These are phyloP conservation scores for Blastocystis sp. DNA, from an alignment of 352 stramenopile genomes.

Conservation along the genomic window DNA sequence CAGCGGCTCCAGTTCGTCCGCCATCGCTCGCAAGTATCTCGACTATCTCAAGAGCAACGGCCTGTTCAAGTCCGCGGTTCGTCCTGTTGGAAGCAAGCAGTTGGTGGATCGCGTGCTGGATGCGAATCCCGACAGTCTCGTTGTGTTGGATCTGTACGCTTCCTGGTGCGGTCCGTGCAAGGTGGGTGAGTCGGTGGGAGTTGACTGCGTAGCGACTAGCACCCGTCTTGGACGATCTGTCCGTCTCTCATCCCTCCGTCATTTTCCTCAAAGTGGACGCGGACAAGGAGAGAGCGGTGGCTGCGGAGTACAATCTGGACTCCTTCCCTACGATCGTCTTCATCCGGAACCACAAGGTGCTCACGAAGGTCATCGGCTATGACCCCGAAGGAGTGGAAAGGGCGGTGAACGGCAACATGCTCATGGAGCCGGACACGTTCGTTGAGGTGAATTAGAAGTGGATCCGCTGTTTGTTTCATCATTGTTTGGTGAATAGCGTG, in stretches of 20 bases:
- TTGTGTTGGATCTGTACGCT: constrained; percentile 53
- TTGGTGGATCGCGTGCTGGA: constrained; percentile 11
- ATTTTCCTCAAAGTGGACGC: constrained; percentile 65
- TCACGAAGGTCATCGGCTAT: constrained; percentile 24
- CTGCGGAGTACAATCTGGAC: constrained; percentile 2
- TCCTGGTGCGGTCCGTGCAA: constrained; percentile 65
- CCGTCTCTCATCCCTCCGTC: constrained; percentile 39
- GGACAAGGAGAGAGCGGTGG: constrained; percentile 18
- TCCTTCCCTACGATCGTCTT: constrained; percentile 57
- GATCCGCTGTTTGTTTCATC: neutral
- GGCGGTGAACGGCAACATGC: constrained; percentile 13
- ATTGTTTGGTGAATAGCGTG: neutral
- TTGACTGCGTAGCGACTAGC: constrained; percentile 18
- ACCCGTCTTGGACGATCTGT: constrained; percentile 40
- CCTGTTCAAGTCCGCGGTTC: constrained; percentile 20
- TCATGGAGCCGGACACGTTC: constrained; percentile 24
- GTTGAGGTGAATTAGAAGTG: neutral
- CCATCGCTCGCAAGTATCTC: neutral
- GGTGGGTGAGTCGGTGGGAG: neutral
- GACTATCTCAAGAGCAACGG: neutral
- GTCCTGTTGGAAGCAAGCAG: neutral
- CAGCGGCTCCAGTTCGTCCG: neutral
- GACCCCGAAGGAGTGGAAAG: constrained; percentile 23
- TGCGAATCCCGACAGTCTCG: constrained; percentile 39
- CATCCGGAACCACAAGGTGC: neutral